Conservation (phyloP, 768 basidiomycete species). For the Dendrothele bispora region DNA sequence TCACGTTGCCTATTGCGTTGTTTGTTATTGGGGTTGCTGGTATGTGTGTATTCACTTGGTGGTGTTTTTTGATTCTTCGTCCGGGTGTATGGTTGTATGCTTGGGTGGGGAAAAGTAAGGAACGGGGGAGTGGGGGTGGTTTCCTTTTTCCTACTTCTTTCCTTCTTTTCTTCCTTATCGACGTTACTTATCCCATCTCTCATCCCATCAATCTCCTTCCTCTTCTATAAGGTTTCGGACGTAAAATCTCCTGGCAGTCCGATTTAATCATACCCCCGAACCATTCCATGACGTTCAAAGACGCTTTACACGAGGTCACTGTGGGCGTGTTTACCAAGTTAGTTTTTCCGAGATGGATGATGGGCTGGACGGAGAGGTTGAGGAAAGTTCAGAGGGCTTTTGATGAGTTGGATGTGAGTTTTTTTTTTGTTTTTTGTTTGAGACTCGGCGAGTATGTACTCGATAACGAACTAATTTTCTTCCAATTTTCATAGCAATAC, state of each 20-base stretch:
- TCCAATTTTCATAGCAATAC: conserved; percentile 29
- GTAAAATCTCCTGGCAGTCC: too few species aligned
- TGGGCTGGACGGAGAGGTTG: conserved; percentile 32
- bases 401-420: conserved; percentile 40
- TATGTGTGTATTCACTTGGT: conserved; percentile 21
- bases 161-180: too few species aligned
- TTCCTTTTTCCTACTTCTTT: too few species aligned
- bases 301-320: conserved; percentile 44
- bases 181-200: too few species aligned
- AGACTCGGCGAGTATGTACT: too few species aligned
- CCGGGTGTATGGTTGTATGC: too few species aligned
- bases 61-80: too few species aligned
- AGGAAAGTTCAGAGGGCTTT: conserved; percentile 34
- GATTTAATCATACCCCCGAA: too few species aligned
- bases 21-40: conserved; percentile 37
- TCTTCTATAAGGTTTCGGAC: too few species aligned
- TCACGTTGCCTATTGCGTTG: conserved; percentile 42
- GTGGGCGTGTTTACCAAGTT: conserved; percentile 35
- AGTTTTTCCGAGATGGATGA: conserved; percentile 37
- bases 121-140: too few species aligned
- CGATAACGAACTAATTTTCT: neutral
- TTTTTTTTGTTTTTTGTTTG: neutral
- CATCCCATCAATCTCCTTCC: too few species aligned
- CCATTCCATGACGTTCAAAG: conserved; percentile 50
- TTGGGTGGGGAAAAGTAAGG: too few species aligned